Evolutionary conservation across 176 grass and related monocot species (phyloP), one percentile per base, ranked within the genome.

Genomic region (Bothriochloa decipiens): DNA sequence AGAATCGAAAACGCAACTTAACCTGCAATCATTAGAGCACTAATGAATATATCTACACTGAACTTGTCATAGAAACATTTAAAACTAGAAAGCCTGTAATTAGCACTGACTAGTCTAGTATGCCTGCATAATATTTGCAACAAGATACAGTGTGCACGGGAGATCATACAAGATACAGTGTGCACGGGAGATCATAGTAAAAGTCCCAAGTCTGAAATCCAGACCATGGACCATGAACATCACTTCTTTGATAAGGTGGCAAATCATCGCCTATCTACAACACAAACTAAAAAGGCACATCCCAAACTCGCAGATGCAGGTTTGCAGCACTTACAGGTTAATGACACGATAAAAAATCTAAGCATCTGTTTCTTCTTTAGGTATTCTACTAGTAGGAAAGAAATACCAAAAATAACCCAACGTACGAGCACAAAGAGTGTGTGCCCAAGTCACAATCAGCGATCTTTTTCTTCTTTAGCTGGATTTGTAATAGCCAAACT

Each of bases 11-110:
- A 50, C 9, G 33, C 3, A 55, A 26, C 10, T 63, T 65, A 14
- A 60, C 85, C 89, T 91, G 76, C 63, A 76, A 27, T 35, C 13
- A 81, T 78, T n/a, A 80, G 39, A 22, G 10, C 10, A 87, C 29
- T 52, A 33, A 49, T 83, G 32, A 84, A 53, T 23, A 75, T 47
- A 52, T 5, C 11, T 63, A 20, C 25, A 68, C 77, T 88, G 7
- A 70, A 70, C 25, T 50, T 58, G 52, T 16, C 76, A 63, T 11
- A 67, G 12, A 43, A 37, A 27, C 28, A 79, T 41, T 60, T 43
- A 77, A 8, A 85, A 43, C 64, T 57, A 42, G 23, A 8, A 60
- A 32, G 7, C 7, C 13, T 13, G 18, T 36, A 79, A 32, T 47
- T 36, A 62, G 37, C 20, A 33, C 23, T 47, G 14, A 64, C 46